phyloP scores from a whole-genome alignment of 768 basidiomycete species.

The Cystofilobasidium macerans region DNA sequence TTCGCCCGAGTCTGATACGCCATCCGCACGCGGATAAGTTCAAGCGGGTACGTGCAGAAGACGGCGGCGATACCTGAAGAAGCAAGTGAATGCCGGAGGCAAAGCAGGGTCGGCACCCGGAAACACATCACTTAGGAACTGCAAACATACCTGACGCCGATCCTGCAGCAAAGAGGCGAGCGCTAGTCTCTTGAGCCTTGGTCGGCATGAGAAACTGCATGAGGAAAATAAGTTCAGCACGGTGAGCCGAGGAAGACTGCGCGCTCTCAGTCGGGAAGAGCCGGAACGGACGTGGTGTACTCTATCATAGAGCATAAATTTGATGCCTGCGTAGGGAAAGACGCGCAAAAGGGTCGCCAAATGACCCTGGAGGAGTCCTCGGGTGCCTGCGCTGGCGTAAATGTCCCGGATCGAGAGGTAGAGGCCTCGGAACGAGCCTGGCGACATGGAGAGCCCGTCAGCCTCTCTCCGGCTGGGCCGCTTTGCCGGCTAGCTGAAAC shows the following conservation, averaged over 20 bases:
- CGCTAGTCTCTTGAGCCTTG: slow-evolving; percentile 60
- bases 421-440: slow-evolving; percentile 80
- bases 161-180: slow-evolving; percentile 72
- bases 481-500: background rate
- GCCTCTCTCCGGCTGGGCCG: too few relatives aligned
- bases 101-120: slow-evolving; percentile 12
- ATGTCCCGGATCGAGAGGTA: slow-evolving; percentile 66
- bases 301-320: slow-evolving; percentile 93
- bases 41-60: slow-evolving; percentile 79
- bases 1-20: slow-evolving; percentile 60
- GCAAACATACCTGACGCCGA: slow-evolving; percentile 61
- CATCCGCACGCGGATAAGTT: slow-evolving; percentile 88
- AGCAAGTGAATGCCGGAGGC: background rate
- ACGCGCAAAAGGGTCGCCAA: slow-evolving; percentile 86
- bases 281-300: slow-evolving; percentile 46
- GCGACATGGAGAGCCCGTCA: background rate
- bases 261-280: background rate
- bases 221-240: background rate
- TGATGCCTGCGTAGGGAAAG: slow-evolving; percentile 93
- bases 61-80: slow-evolving; percentile 67
- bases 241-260: background rate
- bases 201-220: slow-evolving; percentile 85
- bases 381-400: slow-evolving; percentile 46
- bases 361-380: slow-evolving; percentile 88
- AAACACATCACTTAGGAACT: slow-evolving; percentile 14